phyloP scores from a whole-genome alignment of 768 basidiomycete genomes.

The Lentinula lateritia region DNA sequence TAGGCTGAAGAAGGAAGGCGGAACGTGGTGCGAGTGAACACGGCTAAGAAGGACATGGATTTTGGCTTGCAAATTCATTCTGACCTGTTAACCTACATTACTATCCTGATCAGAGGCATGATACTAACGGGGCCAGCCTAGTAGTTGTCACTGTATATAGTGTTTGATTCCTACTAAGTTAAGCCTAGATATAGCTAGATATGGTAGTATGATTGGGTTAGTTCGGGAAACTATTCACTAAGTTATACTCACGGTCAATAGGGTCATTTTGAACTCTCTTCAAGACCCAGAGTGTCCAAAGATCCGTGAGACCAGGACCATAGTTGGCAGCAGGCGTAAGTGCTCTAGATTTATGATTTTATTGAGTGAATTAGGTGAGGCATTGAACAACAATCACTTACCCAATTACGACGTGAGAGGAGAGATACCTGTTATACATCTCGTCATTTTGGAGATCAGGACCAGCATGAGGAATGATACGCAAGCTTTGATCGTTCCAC shows the following conservation, averaged over 20 bases:
- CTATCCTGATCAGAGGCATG: neutral
- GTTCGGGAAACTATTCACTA: neutral
- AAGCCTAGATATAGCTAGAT: neutral
- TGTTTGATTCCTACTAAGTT: neutral
- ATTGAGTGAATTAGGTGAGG: neutral
- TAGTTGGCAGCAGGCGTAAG: neutral
- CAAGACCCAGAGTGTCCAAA: neutral
- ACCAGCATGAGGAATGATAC: neutral
- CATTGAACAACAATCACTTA: neutral
- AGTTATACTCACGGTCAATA: neutral
- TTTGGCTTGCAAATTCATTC: no score
- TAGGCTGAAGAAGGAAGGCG: no score
- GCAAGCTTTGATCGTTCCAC: neutral
- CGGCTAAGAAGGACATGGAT: no score
- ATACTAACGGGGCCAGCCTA: neutral
- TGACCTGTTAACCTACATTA: no score
- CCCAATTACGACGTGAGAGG: neutral
- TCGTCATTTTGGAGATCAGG: neutral
- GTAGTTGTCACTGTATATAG: neutral
- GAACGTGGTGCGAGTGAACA: no score
- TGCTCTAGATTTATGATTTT: neutral
- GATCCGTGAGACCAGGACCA: neutral
- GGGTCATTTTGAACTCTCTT: neutral
- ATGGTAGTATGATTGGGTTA: neutral
- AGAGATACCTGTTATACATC: neutral